phyloP scores from a whole-genome alignment of 805 yeast genomes.

The Saccharomycopsis amapae region DNA sequence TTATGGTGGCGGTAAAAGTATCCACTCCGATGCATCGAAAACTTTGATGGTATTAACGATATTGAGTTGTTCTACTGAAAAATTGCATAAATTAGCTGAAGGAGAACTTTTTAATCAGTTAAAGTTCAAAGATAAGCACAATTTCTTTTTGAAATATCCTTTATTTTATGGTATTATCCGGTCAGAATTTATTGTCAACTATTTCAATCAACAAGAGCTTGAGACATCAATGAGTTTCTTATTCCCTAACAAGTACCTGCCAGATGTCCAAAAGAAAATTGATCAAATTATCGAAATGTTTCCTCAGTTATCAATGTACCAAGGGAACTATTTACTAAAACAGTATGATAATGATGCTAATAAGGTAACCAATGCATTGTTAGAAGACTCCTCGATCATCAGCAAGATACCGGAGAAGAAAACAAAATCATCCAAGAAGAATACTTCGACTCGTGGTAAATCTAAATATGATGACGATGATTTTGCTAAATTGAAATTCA shows the following conservation, averaged over 20 bases:
- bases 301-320: slow-evolving; percentile 48
- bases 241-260: slow-evolving; percentile 17
- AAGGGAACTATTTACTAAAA: slow-evolving; percentile 43
- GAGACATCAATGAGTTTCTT: slow-evolving; percentile 48
- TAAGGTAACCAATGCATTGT: slow-evolving; percentile 44
- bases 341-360: slow-evolving; percentile 49
- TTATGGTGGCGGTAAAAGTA: slow-evolving; percentile 50
- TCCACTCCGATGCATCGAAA: slow-evolving; percentile 39
- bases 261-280: slow-evolving; percentile 30
- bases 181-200: slow-evolving; percentile 38
- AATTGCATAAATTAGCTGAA: slow-evolving; percentile 26
- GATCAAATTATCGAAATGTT: slow-evolving; percentile 47
- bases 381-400: slow-evolving; percentile 52
- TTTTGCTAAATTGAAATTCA: slow-evolving; percentile 28
- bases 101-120: slow-evolving; percentile 28
- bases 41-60: slow-evolving; percentile 48
- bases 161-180: slow-evolving; percentile 47
- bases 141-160: slow-evolving; percentile 41
- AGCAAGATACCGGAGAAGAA: slow-evolving; percentile 27
- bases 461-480: slow-evolving; percentile 30
- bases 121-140: slow-evolving; percentile 35
- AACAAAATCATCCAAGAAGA: slow-evolving; percentile 5
- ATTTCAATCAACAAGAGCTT: slow-evolving; percentile 32
- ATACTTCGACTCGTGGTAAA: no score
- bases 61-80: slow-evolving; percentile 38